Evolutionary conservation across 768 basidiomycete genomes (phyloP).

Genomic region (Calocera viscosa): DNA sequence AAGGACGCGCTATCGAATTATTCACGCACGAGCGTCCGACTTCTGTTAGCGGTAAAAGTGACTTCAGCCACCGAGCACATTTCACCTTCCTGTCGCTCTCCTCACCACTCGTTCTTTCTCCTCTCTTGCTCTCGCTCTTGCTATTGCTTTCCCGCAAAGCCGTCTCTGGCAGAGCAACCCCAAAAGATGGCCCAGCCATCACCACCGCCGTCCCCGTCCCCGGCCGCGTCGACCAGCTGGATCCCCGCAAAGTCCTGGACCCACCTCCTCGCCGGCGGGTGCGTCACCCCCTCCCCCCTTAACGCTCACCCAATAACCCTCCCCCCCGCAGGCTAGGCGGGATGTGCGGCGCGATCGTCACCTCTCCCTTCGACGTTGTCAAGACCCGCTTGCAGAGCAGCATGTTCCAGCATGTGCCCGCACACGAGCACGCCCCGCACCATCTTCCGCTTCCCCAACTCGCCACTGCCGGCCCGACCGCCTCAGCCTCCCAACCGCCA

Average conservation of each 20-base stretch:
- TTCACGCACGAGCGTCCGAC: too few species aligned
- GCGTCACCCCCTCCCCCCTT: constrained; percentile 24
- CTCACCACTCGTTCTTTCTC: too few species aligned
- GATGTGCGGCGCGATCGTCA: constrained; percentile 94
- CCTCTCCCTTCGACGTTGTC: constrained; percentile 95
- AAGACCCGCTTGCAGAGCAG: constrained; percentile 93
- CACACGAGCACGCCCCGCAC: constrained; percentile 28
- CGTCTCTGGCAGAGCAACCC: neutral
- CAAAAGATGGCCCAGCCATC: neutral
- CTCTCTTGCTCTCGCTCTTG: too few species aligned
- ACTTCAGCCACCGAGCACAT: too few species aligned
- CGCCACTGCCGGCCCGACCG: neutral
- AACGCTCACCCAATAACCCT: neutral
- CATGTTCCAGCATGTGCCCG: constrained; percentile 42
- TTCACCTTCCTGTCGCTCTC: too few species aligned
- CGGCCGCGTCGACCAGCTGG: constrained; percentile 14
- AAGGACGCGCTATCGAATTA: too few species aligned
- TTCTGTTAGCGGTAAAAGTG: too few species aligned
- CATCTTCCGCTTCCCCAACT: neutral
- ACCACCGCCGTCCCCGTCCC: constrained; percentile 9
- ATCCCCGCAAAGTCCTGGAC: constrained; percentile 69
- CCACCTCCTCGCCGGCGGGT: constrained; percentile 83
- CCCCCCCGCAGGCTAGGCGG: constrained; percentile 60
- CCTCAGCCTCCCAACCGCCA: neutral
- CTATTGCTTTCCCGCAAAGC: too few species aligned